Percentiles rank a stretch among this genome's conserved stretches.
phyloP scores from a whole-genome alignment of 129 eudicot species.

The Pulicaria dysenterica region DNA sequence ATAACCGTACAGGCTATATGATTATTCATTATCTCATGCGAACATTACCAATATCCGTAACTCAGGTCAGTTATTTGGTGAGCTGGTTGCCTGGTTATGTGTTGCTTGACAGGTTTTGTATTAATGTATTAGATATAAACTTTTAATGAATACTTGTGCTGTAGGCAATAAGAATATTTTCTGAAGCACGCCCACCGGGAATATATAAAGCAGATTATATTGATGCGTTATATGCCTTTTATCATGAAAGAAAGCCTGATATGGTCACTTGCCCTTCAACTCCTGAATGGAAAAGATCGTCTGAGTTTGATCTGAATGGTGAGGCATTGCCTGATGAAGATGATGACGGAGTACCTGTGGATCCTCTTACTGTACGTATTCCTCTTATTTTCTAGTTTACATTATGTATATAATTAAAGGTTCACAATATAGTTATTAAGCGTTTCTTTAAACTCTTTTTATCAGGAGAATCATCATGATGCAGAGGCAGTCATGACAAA shows the following conservation, averaged over 20 bases:
- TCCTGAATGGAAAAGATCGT: conserved; percentile 96
- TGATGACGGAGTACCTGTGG: conserved; percentile 74
- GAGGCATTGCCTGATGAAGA: conserved; percentile 96
- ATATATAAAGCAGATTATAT: conserved; percentile 91
- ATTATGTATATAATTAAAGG: neutral
- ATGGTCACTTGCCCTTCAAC: conserved; percentile 79
- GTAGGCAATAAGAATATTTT: conserved; percentile 81
- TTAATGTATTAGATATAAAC: conserved; percentile 2
- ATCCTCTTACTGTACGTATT: conserved; percentile 57
- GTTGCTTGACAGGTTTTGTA: neutral
- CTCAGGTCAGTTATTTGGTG: conserved; percentile 62
- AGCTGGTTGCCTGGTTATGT: conserved; percentile 15
- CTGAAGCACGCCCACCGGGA: conserved; percentile 96
- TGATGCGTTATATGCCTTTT: conserved; percentile 82
- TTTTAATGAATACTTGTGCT: conserved; percentile 4
- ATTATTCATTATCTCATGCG: conserved; percentile 96
- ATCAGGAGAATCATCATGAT: conserved; percentile 58
- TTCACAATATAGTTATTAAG: neutral
- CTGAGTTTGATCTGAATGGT: conserved; percentile 94
- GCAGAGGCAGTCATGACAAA: conserved; percentile 65
- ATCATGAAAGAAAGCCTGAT: conserved; percentile 90
- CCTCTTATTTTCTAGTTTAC: neutral
- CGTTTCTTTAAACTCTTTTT: neutral
- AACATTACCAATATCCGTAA: conserved; percentile 66
- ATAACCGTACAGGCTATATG: conserved; percentile 98